Base-by-base conservation (phyloP, 2,329 filamentous ascomycete genomes). In the Fusarium burgessii region DNA sequence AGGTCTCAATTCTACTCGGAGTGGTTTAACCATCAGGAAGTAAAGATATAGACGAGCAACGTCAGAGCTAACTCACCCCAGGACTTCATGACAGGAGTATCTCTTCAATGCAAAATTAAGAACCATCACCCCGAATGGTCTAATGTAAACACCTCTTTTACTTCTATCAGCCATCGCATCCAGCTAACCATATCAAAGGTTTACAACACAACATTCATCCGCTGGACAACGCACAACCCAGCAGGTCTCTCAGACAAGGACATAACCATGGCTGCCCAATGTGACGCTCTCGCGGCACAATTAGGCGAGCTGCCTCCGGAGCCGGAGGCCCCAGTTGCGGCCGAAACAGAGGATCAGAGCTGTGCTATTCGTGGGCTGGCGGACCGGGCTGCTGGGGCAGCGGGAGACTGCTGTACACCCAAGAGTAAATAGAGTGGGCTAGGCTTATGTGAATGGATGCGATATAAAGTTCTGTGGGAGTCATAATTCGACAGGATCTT, bases 61-160 rank as follows among this genome's bases (percentile, higher is more conserved):
- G 23, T 27, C 10, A 18, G 9, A 32, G 38, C 70, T 74, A 50
- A 73, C 32, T 35, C 11, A 20, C 10, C 10, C n/a, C 67, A 92
- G 90, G 90, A 91, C 70, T 94, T 93, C 80, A 93, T 93, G 91
- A 91, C 90, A n/a, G 85, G 85, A 5, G 86, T 93, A 17, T 89
- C 91, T 14, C 81, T 90, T 35, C 87, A 93, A 74, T 92, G 90
- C 80, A 91, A 91, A 76, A 78, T 87, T 40, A 86, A 87, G 75
- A 91, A 89, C 73, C 92, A 94, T 77, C 92, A 94, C 75, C 91
- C 92, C 0, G 91, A 93, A 78, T 93, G 91, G 91, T 91, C 90
- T 5, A 93, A 94, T 76, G 91, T 91, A 80, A 71, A 29, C 23
- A 29, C 12, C 25, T 17, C 13, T 33, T 10, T 42, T 23, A 29